These are phyloP conservation scores for Solanum virginianum DNA, from an alignment of 257 asterid species.

Conservation along the genomic window DNA sequence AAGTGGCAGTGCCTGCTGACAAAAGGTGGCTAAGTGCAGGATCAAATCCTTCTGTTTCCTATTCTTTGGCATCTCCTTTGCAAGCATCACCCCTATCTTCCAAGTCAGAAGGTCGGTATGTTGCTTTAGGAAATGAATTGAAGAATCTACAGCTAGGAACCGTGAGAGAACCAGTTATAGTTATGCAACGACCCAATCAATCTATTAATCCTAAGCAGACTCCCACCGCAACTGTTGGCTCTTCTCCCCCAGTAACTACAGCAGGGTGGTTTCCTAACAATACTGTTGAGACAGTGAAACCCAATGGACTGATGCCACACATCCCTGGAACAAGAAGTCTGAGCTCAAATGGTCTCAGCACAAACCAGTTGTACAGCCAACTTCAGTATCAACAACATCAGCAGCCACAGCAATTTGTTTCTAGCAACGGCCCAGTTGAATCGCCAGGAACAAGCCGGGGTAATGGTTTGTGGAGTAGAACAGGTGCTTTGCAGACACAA, in stretches of 20 bases:
- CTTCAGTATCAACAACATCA: conserved; percentile 28
- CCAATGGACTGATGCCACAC: conserved; percentile 25
- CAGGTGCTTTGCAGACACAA: conserved; percentile 28
- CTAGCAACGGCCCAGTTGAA: conserved; percentile 25
- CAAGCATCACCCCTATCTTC: conserved; percentile 29
- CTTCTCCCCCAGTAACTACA: conserved; percentile 39
- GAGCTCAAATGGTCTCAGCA: conserved; percentile 12
- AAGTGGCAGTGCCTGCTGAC: conserved; percentile 29
- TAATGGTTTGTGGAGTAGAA: conserved; percentile 27
- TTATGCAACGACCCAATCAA: conserved; percentile 48
- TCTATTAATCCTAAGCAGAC: conserved; percentile 22
- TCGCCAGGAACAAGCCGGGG: conserved; percentile 17
- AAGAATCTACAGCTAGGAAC: conserved; percentile 62
- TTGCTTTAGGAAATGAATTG: conserved; percentile 35
- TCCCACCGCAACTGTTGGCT: conserved; percentile 26
- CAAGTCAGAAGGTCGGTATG: conserved; percentile 29
- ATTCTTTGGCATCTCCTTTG: conserved; percentile 24
- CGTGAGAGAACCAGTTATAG: conserved; percentile 49
- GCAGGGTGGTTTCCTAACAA: conserved; percentile 29
- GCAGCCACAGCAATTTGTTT: conserved; percentile 22
- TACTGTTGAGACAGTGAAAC: conserved; percentile 21
- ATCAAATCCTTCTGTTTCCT: conserved; percentile 30
- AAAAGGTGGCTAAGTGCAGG: conserved; percentile 49
- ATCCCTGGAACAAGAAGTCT: conserved; percentile 30
- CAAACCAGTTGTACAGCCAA: conserved; percentile 33